These are phyloP conservation scores for Mucor velutinosus DNA, from an alignment of 371 early-diverging fungal genomes.

Conservation along the genomic window DNA sequence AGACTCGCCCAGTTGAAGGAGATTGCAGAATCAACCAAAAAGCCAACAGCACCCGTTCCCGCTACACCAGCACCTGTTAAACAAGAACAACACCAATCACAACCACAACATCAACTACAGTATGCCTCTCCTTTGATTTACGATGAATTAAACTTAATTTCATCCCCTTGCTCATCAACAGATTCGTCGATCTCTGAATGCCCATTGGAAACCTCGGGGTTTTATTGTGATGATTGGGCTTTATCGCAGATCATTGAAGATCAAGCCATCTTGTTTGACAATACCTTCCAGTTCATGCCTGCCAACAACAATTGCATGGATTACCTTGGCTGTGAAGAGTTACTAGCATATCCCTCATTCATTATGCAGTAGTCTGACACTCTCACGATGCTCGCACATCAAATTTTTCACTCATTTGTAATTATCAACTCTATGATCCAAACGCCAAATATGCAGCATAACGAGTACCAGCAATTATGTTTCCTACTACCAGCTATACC, in stretches of 20 bases:
- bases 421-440: not conserved
- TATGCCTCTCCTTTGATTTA: not conserved
- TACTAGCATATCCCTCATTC: not conserved
- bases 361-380: not conserved
- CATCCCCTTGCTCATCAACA: constrained; percentile 24
- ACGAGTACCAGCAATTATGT: not conserved
- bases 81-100: not conserved
- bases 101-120: not conserved
- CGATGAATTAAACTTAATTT: constrained; percentile 8
- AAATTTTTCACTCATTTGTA: not conserved
- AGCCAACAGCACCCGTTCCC: not conserved
- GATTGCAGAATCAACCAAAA: not conserved
- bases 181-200: constrained; percentile 18
- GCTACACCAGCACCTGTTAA: not conserved
- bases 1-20: constrained; percentile 11
- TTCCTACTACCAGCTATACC: not conserved
- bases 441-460: not conserved
- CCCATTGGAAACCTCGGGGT: not conserved
- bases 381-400: not conserved
- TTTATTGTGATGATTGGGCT: constrained; percentile 7
- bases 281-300: not conserved
- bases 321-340: not conserved
- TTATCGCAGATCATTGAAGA: constrained; percentile 4
- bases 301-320: not conserved
- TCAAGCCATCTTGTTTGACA: not conserved